Percentiles rank a stretch among this genome's conserved stretches.
These are phyloP conservation scores for Yarrowia galli DNA, from an alignment of 1,139 yeast genomes.

Conservation along the genomic window DNA sequence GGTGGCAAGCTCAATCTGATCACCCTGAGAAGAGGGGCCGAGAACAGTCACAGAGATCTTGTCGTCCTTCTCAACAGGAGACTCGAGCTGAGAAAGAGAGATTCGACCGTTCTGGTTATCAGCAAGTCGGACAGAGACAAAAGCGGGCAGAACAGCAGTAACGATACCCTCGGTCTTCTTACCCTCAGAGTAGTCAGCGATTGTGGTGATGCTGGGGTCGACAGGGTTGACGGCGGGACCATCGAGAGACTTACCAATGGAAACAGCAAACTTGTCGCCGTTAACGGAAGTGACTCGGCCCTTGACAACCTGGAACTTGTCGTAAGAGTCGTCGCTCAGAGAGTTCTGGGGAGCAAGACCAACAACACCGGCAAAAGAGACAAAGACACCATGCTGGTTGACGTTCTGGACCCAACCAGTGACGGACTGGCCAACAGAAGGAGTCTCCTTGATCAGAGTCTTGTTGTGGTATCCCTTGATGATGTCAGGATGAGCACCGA, in stretches of 20 bases:
- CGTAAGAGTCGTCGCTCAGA: slow-evolving; percentile 40
- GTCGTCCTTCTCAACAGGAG: slow-evolving; percentile 55
- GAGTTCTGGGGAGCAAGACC: slow-evolving; percentile 74
- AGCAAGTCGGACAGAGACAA: slow-evolving; percentile 76
- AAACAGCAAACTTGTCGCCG: slow-evolving; percentile 29
- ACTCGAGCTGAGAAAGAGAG: slow-evolving; percentile 66
- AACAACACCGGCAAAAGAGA: slow-evolving; percentile 81
- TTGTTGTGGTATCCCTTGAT: slow-evolving; percentile 64
- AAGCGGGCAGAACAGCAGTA: slow-evolving; percentile 72
- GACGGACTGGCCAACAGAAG: slow-evolving; percentile 55
- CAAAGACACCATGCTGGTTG: slow-evolving; percentile 77
- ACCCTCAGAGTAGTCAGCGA: slow-evolving; percentile 68
- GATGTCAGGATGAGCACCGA: slow-evolving; percentile 71
- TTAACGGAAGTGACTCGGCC: slow-evolving; percentile 37
- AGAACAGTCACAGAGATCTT: slow-evolving; percentile 68
- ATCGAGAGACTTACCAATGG: slow-evolving; percentile 37
- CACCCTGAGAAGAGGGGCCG: slow-evolving; percentile 54
- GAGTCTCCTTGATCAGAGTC: slow-evolving; percentile 61
- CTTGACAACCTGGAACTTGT: slow-evolving; percentile 42
- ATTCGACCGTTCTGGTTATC: slow-evolving; percentile 83
- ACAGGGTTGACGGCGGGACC: slow-evolving; percentile 62
- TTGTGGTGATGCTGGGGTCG: slow-evolving; percentile 58
- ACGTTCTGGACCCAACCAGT: slow-evolving; percentile 81
- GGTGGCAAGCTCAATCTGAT: slow-evolving; percentile 33
- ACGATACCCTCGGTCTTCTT: slow-evolving; percentile 65